Base-by-base conservation (phyloP, 768 basidiomycete genomes). In the Lactarius indigo region DNA sequence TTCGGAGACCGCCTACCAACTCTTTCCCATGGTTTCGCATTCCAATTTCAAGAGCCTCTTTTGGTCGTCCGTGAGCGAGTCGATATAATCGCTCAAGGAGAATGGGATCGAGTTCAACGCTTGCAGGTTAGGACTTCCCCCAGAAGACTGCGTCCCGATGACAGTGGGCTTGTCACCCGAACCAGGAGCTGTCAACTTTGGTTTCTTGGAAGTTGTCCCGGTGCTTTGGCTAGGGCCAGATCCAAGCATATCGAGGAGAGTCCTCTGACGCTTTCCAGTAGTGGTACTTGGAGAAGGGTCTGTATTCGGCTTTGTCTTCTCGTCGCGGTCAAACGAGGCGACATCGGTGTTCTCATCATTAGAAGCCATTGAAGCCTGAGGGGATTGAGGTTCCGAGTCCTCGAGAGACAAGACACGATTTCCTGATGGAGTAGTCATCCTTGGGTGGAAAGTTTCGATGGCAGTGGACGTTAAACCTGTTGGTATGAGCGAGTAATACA, bases 11-110 rank as follows among this genome's bases (percentile, higher is more conserved):
- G 72, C 83, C 66, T 70, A 87, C 89, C 90, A 91, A 70, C 86
- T 87, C 74, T 85, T 85, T 26, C 87, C 86, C 83, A 93, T 84
- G n/a, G 82, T 83, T 52, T 88, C 85, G 70, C 85, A 86, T 75
- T 93, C 91, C 26, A 94, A 82, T 47, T 77, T 75, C 42, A 94
- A 81, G 18, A 92, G 76, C 20, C 79, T 74, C 61, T 77, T 83
- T 70, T 87, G 80, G 61, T 89, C 84, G 23, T 86, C 85, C 10
- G 83, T 79, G 57, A 91, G 74, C 5, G 84, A 81, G 4, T 81
- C 82, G 47, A 77, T 69, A 71, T 81, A 91, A 31, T 79, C 81
- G 13, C 78, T 79, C 69, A 84, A 67, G 33, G 88, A 89, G 75
- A 91, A 90, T 10, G 89, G 87, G 52, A 91, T 87, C 13, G 85